Base-by-base conservation (phyloP, 495 filamentous ascomycete genomes). In the Tuber brumale region DNA sequence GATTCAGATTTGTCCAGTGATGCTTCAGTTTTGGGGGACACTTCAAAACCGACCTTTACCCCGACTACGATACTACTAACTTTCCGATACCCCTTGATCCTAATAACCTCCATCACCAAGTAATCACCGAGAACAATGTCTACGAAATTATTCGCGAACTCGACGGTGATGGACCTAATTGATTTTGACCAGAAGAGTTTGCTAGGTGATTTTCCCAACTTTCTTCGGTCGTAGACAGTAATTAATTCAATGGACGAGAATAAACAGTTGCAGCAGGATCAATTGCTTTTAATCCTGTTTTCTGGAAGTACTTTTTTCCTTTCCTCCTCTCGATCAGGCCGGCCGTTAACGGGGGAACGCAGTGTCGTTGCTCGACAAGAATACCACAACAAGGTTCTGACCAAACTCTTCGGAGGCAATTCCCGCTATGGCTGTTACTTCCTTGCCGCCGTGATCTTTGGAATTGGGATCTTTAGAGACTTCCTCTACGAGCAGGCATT, bases 401-500 rank as follows among this genome's bases (percentile, higher is more conserved):
- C 95, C 79, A 91, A 91, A 83, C 88, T 94, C 78, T 97, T 97
- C 83, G 88, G 90, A 69, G 92, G 93, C 77, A 93, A 91, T 82
- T 88, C 91, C 44, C 91, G 92, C 81, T 86, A 88, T 77, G 95
- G 90, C 74, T 97, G 95, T 90, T 99, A 98, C 84, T 90, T 89
- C 79, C 91, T 99, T 45, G 95, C 95, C 51, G 84, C 89, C 73
- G 89, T 90, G 70, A 99, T 99, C 85, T 99, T 99, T 90, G 88
- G 88, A 37, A 87, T 99, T 69, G 95, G 95, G 41, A 90, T 99
- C 76, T 82, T 97, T 84, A 92, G 95, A 77, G 95, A 99, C 84
- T 84, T 87, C 76, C 73, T 93, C 78, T 93, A 92, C 86, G 90
- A 94, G 84, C 88, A 87, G 70, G 92, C 92, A 44, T 88, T 95